Evolutionary conservation across 1,284 basidiomycete genomes (phyloP).

Genomic region (Filobasidium uniguttulatum): DNA sequence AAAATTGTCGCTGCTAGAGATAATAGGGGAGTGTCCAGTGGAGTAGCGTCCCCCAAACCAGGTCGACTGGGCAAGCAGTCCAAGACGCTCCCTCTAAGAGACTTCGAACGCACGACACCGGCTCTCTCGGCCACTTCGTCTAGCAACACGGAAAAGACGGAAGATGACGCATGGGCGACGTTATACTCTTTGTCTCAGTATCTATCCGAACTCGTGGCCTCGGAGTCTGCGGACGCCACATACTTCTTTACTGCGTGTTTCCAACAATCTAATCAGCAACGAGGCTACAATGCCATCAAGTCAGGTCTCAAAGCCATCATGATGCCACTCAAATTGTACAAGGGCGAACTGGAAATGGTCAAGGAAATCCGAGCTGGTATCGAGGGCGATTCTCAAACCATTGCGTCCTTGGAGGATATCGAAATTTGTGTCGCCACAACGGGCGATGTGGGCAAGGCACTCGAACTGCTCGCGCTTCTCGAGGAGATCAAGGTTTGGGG

Average conservation of each 20-base stretch:
- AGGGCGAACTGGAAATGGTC: conserved; percentile 12
- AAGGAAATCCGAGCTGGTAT: conserved; percentile 13
- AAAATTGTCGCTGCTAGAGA: no score
- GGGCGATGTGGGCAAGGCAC: conserved; percentile 24
- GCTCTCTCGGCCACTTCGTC: background rate
- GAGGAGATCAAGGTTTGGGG: conserved; percentile 15
- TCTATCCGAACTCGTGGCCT: conserved; percentile 22
- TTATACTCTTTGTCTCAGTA: conserved; percentile 25
- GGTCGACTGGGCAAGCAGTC: no score
- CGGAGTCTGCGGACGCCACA: conserved; percentile 1
- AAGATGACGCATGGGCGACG: conserved; percentile 25
- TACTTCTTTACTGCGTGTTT: conserved; percentile 27
- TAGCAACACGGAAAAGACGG: background rate
- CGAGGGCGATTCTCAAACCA: conserved; percentile 7
- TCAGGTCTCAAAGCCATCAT: conserved; percentile 19
- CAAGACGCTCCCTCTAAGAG: background rate
- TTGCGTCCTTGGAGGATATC: conserved; percentile 29
- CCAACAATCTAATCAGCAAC: conserved; percentile 14
- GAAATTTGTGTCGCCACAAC: conserved; percentile 24
- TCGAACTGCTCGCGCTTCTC: conserved; percentile 31
- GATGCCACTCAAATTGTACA: conserved; percentile 4
- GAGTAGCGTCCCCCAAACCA: no score
- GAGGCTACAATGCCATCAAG: conserved; percentile 3
- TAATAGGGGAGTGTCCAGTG: no score
- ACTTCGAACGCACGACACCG: background rate